phyloP scores from a whole-genome alignment of 805 yeast species.

The Pichia phayaonensis region DNA sequence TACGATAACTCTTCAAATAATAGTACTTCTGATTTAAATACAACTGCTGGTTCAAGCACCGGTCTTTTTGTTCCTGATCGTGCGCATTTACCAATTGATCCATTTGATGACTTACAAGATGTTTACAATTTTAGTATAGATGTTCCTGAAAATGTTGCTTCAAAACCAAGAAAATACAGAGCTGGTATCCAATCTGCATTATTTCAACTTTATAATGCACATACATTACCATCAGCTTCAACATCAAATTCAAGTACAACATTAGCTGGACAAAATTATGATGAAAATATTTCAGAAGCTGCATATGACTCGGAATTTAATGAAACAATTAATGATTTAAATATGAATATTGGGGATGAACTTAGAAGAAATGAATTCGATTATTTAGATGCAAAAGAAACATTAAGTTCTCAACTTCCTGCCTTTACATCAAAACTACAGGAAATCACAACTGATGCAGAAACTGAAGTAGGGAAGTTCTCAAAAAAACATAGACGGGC shows the following conservation, averaged over 20 bases:
- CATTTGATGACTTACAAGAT: slow-evolving; percentile 20
- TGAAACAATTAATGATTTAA: background rate
- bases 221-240: slow-evolving; percentile 21
- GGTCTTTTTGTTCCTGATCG: slow-evolving; percentile 6
- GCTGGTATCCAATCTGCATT: slow-evolving; percentile 83
- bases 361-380: slow-evolving; percentile 1
- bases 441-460: slow-evolving; percentile 1
- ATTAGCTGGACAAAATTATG: background rate
- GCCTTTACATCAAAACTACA: slow-evolving; percentile 1
- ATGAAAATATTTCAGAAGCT: background rate
- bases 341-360: slow-evolving; percentile 6
- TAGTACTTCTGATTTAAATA: background rate
- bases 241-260: background rate
- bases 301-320: background rate
- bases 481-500: slow-evolving; percentile 5
- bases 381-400: background rate
- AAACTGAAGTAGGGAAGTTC: background rate
- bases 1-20: background rate
- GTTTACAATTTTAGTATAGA: slow-evolving; percentile 31
- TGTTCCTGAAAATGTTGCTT: slow-evolving; percentile 39
- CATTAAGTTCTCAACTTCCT: background rate
- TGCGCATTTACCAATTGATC: slow-evolving; percentile 10
- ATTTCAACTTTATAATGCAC: slow-evolving; percentile 54
- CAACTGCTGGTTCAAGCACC: background rate
- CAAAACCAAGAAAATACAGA: slow-evolving; percentile 51